These are phyloP conservation scores for Phialophora expanda DNA, from an alignment of 2,329 filamentous ascomycete species.

Conservation along the genomic window DNA sequence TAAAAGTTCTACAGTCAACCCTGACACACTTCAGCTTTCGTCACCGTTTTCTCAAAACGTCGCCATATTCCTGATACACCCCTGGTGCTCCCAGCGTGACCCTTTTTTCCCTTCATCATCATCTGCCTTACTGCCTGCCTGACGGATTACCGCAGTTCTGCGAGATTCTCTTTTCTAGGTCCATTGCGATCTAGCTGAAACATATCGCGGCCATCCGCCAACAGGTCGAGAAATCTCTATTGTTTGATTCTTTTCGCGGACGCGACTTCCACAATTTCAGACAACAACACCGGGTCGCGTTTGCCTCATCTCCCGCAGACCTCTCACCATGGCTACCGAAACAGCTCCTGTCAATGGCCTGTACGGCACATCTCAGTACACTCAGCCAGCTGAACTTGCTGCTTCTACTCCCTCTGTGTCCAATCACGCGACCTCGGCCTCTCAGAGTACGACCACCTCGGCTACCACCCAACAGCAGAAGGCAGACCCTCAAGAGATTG, in stretches of 20 bases:
- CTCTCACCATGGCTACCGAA: constrained; percentile 37
- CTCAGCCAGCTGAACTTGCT: constrained; percentile 39
- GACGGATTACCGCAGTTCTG: constrained; percentile 22
- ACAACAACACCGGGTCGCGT: constrained; percentile 7
- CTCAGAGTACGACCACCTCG: constrained; percentile 38
- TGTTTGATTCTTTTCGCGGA: neutral
- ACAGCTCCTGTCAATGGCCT: constrained; percentile 38
- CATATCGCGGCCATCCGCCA: neutral
- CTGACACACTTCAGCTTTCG: constrained; percentile 10
- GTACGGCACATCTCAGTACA: constrained; percentile 36
- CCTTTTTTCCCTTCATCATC: neutral
- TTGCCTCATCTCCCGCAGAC: constrained; percentile 11
- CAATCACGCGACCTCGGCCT: constrained; percentile 35
- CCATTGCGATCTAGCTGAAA: constrained; percentile 20
- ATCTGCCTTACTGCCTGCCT: constrained; percentile 20
- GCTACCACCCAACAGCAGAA: constrained; percentile 43
- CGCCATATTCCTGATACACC: constrained; percentile 3
- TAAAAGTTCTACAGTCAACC: constrained; percentile 11
- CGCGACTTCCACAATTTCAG: constrained; percentile 7
- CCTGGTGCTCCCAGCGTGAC: constrained; percentile 1
- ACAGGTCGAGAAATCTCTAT: neutral
- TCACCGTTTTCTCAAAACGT: constrained; percentile 7
- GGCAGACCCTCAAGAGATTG: constrained; percentile 76
- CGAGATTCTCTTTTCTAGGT: constrained; percentile 10
- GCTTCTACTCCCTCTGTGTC: constrained; percentile 38